Conservation (phyloP, 2,329 filamentous ascomycete genomes). For the Fusarium subglutinans region DNA sequence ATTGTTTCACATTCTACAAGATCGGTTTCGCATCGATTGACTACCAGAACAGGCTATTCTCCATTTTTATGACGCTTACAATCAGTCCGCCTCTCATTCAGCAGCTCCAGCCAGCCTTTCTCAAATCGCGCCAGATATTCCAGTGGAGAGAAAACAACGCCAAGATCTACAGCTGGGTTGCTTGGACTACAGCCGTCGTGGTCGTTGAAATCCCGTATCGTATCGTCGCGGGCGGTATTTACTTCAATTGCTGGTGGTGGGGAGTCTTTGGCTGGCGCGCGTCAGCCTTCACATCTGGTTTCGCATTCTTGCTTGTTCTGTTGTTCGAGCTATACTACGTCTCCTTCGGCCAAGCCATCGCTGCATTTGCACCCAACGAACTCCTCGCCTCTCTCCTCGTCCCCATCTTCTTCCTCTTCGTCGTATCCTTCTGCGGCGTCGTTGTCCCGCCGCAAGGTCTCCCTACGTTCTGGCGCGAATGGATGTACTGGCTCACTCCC, state of each 20-base stretch:
- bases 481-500: conserved; percentile 75
- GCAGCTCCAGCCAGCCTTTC: conserved; percentile 78
- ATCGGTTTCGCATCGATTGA: conserved; percentile 66
- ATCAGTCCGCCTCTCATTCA: conserved; percentile 80
- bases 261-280: conserved; percentile 59
- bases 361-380: conserved; percentile 72
- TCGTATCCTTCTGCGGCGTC: conserved; percentile 76
- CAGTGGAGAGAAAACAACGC: conserved; percentile 77
- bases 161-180: conserved; percentile 82
- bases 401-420: conserved; percentile 75
- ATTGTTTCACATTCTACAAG: conserved; percentile 76
- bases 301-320: conserved; percentile 70
- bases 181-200: conserved; percentile 72
- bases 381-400: conserved; percentile 72
- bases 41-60: conserved; percentile 77
- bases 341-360: conserved; percentile 73
- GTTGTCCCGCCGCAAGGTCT: conserved; percentile 69
- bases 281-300: conserved; percentile 66
- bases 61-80: conserved; percentile 79
- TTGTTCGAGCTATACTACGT: conserved; percentile 74
- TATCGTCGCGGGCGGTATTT: conserved; percentile 66
- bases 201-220: conserved; percentile 77
- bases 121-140: conserved; percentile 73
- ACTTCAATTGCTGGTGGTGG: conserved; percentile 66
- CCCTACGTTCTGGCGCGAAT: conserved; percentile 69